phyloP scores from a whole-genome alignment of 2,329 filamentous ascomycete species.

The Phialophora tarda region DNA sequence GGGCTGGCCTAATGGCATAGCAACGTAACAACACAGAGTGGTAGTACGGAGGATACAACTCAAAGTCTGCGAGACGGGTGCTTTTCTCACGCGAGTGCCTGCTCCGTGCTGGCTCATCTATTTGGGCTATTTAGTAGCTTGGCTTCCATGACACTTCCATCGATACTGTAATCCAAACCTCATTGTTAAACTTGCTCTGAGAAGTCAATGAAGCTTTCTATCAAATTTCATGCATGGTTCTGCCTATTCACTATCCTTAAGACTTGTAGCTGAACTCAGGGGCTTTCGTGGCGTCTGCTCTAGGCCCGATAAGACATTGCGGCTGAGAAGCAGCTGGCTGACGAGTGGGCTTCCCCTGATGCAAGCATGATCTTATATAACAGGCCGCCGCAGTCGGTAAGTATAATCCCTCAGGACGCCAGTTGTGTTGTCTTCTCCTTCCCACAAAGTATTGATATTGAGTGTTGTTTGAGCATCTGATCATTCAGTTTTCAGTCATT shows the following conservation, averaged over 20 bases:
- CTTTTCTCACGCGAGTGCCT: too few relatives aligned
- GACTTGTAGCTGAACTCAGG: neutral
- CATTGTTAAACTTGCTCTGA: neutral
- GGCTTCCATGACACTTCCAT: neutral
- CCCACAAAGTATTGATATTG: neutral
- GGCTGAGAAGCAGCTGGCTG: neutral
- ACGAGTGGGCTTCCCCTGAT: neutral
- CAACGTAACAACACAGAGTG: too few relatives aligned
- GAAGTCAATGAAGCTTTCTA: neutral
- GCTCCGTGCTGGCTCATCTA: too few relatives aligned
- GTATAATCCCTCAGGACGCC: neutral
- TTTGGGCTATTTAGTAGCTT: too few relatives aligned
- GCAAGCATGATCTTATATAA: neutral
- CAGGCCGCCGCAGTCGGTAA: neutral
- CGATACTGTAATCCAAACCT: neutral
- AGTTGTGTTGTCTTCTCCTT: neutral
- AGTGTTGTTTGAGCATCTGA: neutral
- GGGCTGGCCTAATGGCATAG: too few relatives aligned
- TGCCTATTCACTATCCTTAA: too few relatives aligned
- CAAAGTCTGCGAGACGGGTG: too few relatives aligned
- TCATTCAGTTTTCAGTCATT: neutral
- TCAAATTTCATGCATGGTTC: too few relatives aligned
- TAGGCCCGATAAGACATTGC: neutral
- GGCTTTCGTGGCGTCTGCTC: neutral
- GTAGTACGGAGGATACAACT: too few relatives aligned